phyloP scores from a whole-genome alignment of 2,329 filamentous ascomycete genomes.

The Fusarium albosuccineum region DNA sequence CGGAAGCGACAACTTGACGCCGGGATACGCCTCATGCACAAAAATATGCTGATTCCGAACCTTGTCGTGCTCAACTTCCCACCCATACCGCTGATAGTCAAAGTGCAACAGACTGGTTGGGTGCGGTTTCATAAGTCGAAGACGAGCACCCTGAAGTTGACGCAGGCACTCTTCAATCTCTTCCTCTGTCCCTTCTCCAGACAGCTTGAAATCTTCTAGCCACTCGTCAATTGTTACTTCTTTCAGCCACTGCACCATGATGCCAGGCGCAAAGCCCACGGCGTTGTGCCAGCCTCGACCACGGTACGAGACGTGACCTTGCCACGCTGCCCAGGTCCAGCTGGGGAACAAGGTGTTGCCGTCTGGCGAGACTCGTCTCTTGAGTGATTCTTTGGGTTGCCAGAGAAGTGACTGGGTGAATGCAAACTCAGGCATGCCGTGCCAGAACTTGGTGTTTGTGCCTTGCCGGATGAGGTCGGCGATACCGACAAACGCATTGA shows the following conservation, averaged over 20 bases:
- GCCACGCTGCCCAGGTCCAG: constrained; percentile 32
- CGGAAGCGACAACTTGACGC: constrained; percentile 9
- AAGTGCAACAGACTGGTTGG: not conserved
- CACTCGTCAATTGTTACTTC: constrained; percentile 2
- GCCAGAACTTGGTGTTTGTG: constrained; percentile 30
- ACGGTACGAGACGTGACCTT: constrained; percentile 22
- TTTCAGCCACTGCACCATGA: constrained; percentile 10
- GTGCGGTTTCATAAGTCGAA: not conserved
- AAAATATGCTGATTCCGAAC: constrained; percentile 18
- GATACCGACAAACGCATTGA: constrained; percentile 30
- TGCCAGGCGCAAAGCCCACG: not conserved
- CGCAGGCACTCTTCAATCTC: constrained; percentile 9
- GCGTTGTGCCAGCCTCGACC: constrained; percentile 24
- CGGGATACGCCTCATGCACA: constrained; percentile 11
- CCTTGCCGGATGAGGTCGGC: constrained; percentile 19
- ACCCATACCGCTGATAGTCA: constrained; percentile 16
- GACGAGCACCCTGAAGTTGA: not conserved
- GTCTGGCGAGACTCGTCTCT: constrained; percentile 8
- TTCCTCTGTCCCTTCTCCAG: constrained; percentile 8
- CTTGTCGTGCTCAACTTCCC: constrained; percentile 9
- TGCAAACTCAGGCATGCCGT: constrained; percentile 23
- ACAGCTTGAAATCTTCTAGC: not conserved
- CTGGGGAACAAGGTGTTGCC: constrained; percentile 13
- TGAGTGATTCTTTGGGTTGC: constrained; percentile 13
- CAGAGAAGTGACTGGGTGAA: constrained; percentile 14